A percentile compares a stretch with the other conserved stretches of the same genome.
These are phyloP conservation scores for Kwoniella pini DNA, from an alignment of 768 basidiomycete genomes.

Conservation along the genomic window DNA sequence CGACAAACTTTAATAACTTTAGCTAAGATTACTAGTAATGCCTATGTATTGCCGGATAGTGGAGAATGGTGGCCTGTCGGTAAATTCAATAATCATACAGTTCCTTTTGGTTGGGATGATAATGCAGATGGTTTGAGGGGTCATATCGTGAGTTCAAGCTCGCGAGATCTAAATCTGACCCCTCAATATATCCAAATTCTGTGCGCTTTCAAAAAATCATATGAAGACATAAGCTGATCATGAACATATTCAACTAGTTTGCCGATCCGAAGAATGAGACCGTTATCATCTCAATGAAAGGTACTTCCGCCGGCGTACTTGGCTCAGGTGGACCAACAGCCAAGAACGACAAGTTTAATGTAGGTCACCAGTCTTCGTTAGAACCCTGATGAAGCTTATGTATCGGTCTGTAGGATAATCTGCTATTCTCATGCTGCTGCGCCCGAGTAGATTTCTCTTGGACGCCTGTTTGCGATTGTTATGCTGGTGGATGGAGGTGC, in stretches of 20 bases:
- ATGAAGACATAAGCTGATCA: not conserved
- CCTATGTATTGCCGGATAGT: constrained; percentile 67
- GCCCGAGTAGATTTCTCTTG: constrained; percentile 92
- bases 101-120: constrained; percentile 86
- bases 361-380: no score
- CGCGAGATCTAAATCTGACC: constrained; percentile 33
- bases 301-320: constrained; percentile 76
- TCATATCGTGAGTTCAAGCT: constrained; percentile 69
- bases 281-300: constrained; percentile 85
- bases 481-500: constrained; percentile 72
- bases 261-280: constrained; percentile 65
- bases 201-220: no score
- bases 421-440: constrained; percentile 94
- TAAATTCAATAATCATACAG: constrained; percentile 63
- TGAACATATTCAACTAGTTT: constrained; percentile 43
- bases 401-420: constrained; percentile 63
- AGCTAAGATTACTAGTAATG: constrained; percentile 87
- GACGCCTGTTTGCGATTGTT: constrained; percentile 89
- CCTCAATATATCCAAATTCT: no score
- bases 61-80: constrained; percentile 66
- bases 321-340: constrained; percentile 78
- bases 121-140: constrained; percentile 88
- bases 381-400: no score
- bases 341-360: constrained; percentile 84
- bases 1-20: constrained; percentile 71